Evolutionary conservation across 1,284 basidiomycete species (phyloP), one percentile per base, ranked within the genome.

Genomic region (Ustilago esculenta): DNA sequence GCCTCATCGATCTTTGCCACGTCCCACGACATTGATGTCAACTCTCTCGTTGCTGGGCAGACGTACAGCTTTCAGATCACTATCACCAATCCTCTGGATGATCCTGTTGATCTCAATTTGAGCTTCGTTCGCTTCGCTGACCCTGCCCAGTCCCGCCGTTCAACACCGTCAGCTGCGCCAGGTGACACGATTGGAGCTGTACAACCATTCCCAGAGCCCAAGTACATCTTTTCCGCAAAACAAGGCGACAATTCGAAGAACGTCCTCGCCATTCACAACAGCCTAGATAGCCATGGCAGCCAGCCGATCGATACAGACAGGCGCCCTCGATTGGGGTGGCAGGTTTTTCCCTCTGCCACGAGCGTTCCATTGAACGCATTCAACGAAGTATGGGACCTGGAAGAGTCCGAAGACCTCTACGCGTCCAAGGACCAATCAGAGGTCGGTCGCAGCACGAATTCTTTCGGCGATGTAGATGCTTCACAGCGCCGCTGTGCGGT

Each of bases 371-470:
- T 74, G 20, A 57, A 65, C 14, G 69, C 74, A 1, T 76, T 59
- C 61, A 76, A 73, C 55, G 74, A 76, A 41, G 73, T 72, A 2
- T 75, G 72, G 73, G 74, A 76, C 20, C 54, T 76, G 10, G 74
- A 72, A 35, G 74, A 76, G 29, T 53, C 66, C 1, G 73, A 71
- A 14, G 73, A 75, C 5, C 48, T 67, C 17, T 58, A 70, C 45
- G 34, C 25, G 3, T 44, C 47, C 27, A 47, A 51, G 20, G 45
- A 17, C 11, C 49, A 51, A 11, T 23, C 35, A 3, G 41, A 59
- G 11, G 14, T 27, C 15, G 24, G 17, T 32, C 52, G 51, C 0
- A 14, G 27, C 12, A 6, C 23, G 6, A 21, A 17, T n/a, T 5
- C n/a, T 1, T 15, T 37, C 11, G 25, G 45, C 6, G 8, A 23